A percentile compares a stretch with the other conserved stretches of the same genome.
Evolutionary conservation across 1,284 basidiomycete species (phyloP).

Genomic region (Gymnopus androsaceus): DNA sequence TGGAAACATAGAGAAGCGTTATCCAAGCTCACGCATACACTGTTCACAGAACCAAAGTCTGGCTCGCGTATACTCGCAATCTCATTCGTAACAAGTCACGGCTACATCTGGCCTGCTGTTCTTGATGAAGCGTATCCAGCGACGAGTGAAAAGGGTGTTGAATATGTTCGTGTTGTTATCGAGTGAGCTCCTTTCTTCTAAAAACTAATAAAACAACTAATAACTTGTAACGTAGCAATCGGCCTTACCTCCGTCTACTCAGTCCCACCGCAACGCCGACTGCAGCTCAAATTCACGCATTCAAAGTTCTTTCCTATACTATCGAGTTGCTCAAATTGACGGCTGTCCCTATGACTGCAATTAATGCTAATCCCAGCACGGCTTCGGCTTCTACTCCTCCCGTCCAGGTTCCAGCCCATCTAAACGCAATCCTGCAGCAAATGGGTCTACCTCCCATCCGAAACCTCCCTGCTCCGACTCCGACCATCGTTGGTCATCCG

Average conservation of each 20-base stretch:
- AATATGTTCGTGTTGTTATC: conserved; percentile 58
- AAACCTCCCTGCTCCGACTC: conserved; percentile 38
- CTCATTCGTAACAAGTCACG: conserved; percentile 40
- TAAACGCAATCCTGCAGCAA: conserved; percentile 63
- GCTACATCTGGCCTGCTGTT: conserved; percentile 65
- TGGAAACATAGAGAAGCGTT: conserved; percentile 52
- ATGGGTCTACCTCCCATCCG: conserved; percentile 58
- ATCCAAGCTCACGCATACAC: conserved; percentile 36
- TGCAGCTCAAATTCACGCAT: conserved; percentile 62
- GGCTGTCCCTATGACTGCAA: conserved; percentile 23
- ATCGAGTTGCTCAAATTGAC: conserved; percentile 56
- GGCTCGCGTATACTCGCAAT: conserved; percentile 29
- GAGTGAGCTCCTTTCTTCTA: conserved; percentile 43
- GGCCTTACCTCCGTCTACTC: conserved; percentile 57
- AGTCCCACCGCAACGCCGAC: conserved; percentile 56
- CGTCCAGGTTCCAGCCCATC: conserved; percentile 40
- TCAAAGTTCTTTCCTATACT: conserved; percentile 71
- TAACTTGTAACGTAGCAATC: conserved; percentile 45
- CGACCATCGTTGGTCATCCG: too few relatives aligned
- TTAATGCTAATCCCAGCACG: too few relatives aligned
- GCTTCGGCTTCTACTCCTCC: too few relatives aligned
- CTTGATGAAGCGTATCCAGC: conserved; percentile 59
- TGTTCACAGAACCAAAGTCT: conserved; percentile 21
- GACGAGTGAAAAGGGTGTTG: conserved; percentile 46
- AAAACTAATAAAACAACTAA: neutral